phyloP scores from a whole-genome alignment of 116 monocot species.

The Cymodocea nodosa region DNA sequence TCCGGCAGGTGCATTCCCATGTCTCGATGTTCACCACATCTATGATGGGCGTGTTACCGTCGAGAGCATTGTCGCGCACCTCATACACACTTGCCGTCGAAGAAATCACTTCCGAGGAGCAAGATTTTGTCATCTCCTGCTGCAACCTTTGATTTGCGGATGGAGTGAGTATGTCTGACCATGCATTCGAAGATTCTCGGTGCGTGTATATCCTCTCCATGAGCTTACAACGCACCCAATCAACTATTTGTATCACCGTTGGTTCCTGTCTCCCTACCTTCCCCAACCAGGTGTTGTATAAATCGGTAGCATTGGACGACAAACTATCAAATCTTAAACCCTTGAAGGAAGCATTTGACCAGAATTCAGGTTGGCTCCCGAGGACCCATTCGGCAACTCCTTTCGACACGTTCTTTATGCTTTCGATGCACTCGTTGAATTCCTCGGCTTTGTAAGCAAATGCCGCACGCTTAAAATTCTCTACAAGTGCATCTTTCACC shows the following conservation, averaged over 20 bases:
- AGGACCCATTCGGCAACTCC: constrained; percentile 56
- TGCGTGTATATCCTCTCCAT: constrained; percentile 69
- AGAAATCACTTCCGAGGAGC: constrained; percentile 27
- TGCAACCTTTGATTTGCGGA: constrained; percentile 41
- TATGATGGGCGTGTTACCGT: constrained; percentile 4
- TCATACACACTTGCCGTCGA: constrained; percentile 41
- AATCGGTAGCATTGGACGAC: constrained; percentile 26
- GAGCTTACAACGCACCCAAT: constrained; percentile 53
- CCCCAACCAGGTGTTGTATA: constrained; percentile 35
- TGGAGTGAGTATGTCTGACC: constrained; percentile 45
- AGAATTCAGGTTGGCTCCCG: constrained; percentile 44
- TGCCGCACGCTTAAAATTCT: constrained; percentile 24
- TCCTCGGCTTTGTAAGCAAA: constrained; percentile 47
- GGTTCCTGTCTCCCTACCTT: constrained; percentile 33
- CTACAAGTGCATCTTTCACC: constrained; percentile 26
- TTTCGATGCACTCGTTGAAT: constrained; percentile 41
- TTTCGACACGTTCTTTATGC: constrained; percentile 36
- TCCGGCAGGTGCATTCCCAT: constrained; percentile 73
- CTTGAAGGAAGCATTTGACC: constrained; percentile 77
- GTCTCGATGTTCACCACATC: constrained; percentile 46
- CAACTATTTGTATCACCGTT: constrained; percentile 59
- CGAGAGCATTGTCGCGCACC: constrained; percentile 20
- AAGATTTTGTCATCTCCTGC: constrained; percentile 33
- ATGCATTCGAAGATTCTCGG: constrained; percentile 37
- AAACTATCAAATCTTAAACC: constrained; percentile 39